Evolutionary conservation across 345 rosid genomes (phyloP), one percentile per base, ranked within the genome.

Genomic region (Gossypium herbaceum): DNA sequence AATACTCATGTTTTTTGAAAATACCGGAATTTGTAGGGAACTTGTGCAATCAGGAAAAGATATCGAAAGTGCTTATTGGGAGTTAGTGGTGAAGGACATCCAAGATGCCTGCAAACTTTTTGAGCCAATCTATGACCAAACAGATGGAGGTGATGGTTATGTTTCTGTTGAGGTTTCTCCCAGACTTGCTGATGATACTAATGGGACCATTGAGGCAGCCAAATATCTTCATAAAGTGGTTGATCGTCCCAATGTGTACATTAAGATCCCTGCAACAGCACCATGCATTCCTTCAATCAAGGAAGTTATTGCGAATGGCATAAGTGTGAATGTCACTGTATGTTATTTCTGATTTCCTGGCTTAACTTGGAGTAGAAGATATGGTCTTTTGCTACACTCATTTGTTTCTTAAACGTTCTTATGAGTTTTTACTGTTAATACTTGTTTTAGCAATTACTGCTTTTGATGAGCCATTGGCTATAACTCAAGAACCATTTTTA

Each of bases 101-200:
- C 98, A 95, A 76, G 97, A 91, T 84, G 99, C 99, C 0, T 93
- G 98, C 87, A 91, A 87, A 75, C 97, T 95, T 61, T 95, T 95
- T 84, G 99, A 95, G 91, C 69, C 91, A 54, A 90, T 95, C 64
- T 95, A 95, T 78, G 94, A 93, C 78, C 82, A 91, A 79, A 95
- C 99, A 29, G 93, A 91, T 76, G 97, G 87, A 69, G 97, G 82
- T 12, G 99, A 95, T 83, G 99, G 99, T 62, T 93, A 95, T 77
- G 98, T 95, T 75, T 93, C 98, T 17, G 99, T 95, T 13, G 97
- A 95, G 88, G 99, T 95, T 79, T 95, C 98, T 63, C 99, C 98
- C 25, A 85, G 89, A 73, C 97, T 95, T 69, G 98, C 99, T 45
- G 94, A 93, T 76, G 98, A 95, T 70, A 90, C 98, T 54, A 27